Evolutionary conservation across 225 moss, liverwort and hornwort genomes (phyloP).

Genomic region (Sphagnum tenellum): DNA sequence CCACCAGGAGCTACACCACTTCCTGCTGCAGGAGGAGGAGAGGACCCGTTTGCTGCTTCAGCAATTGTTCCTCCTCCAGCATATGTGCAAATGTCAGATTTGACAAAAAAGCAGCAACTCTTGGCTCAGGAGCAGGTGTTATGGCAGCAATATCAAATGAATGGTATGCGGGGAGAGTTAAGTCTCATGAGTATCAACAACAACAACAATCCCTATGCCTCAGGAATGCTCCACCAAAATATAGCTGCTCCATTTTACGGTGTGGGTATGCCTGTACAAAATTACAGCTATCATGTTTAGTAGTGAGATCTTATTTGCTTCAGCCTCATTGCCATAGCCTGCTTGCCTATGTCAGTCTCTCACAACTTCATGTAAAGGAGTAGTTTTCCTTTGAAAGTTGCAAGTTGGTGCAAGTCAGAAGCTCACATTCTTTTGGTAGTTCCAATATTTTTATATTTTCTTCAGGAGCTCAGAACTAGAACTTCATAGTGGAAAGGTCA

Average conservation of each 20-base stretch:
- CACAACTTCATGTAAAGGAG: no score
- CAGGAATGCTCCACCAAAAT: constrained; percentile 23
- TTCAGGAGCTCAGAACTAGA: no score
- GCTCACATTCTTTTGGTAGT: no score
- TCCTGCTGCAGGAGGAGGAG: constrained; percentile 14
- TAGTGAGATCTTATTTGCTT: no score
- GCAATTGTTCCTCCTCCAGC: constrained; percentile 50
- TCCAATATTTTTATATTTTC: no score
- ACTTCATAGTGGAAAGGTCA: no score
- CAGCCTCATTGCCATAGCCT: no score
- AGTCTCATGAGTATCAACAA: constrained; percentile 41
- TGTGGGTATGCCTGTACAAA: constrained; percentile 16
- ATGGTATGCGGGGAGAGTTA: constrained; percentile 53
- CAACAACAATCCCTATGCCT: constrained; percentile 24
- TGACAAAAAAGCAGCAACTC: constrained; percentile 53
- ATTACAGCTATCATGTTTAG: no score
- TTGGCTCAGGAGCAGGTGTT: constrained; percentile 48
- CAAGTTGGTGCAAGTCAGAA: no score
- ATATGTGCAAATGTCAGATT: constrained; percentile 56
- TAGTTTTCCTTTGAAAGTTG: no score
- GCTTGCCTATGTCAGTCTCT: no score
- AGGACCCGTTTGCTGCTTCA: constrained; percentile 53
- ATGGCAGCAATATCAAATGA: constrained; percentile 60
- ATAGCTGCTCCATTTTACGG: constrained; percentile 26
- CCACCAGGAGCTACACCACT: constrained; percentile 31